Evolutionary conservation across 2,329 filamentous ascomycete genomes (phyloP).

Genomic region (Penicillium sumatraense): DNA sequence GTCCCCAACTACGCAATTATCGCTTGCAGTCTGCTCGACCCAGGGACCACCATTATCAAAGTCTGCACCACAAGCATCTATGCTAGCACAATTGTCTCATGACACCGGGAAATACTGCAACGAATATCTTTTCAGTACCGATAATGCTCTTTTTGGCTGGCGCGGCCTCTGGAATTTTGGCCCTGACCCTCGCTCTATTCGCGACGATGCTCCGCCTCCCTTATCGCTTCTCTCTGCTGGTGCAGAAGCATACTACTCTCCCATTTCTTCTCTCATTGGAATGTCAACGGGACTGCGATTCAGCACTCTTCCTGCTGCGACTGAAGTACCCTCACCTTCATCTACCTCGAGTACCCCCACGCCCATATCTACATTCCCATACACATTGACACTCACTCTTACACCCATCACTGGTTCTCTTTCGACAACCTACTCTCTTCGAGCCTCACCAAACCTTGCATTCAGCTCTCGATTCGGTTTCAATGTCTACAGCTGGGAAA

Average conservation of each 20-base stretch:
- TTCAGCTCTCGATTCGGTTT: slow-evolving; percentile 93
- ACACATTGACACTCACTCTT: slow-evolving; percentile 89
- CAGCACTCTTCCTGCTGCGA: slow-evolving; percentile 73
- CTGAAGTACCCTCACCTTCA: slow-evolving; percentile 27
- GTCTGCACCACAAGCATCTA: slow-evolving; percentile 49
- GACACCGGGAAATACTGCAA: slow-evolving; percentile 86
- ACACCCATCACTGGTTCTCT: slow-evolving; percentile 95
- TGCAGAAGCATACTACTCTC: slow-evolving; percentile 93
- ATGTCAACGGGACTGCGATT: slow-evolving; percentile 88
- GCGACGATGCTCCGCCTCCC: slow-evolving; percentile 58
- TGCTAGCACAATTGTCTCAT: slow-evolving; percentile 59
- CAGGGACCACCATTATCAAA: slow-evolving; percentile 46
- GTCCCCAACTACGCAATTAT: slow-evolving; percentile 76
- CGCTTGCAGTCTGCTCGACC: slow-evolving; percentile 64
- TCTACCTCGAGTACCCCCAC: slow-evolving; percentile 30
- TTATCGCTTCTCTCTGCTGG: slow-evolving; percentile 85
- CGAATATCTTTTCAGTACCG: slow-evolving; percentile 89
- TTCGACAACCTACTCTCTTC: slow-evolving; percentile 87
- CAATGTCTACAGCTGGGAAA: slow-evolving; percentile 98
- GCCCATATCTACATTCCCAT: slow-evolving; percentile 74
- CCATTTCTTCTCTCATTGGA: slow-evolving; percentile 90
- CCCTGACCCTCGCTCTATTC: slow-evolving; percentile 56
- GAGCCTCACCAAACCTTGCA: slow-evolving; percentile 79
- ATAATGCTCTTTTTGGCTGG: slow-evolving; percentile 85
- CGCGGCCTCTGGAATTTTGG: slow-evolving; percentile 96